Evolutionary conservation across 164 flowering plant species (phyloP).

Genomic region (Kalanchoe fedtschenkoi): DNA sequence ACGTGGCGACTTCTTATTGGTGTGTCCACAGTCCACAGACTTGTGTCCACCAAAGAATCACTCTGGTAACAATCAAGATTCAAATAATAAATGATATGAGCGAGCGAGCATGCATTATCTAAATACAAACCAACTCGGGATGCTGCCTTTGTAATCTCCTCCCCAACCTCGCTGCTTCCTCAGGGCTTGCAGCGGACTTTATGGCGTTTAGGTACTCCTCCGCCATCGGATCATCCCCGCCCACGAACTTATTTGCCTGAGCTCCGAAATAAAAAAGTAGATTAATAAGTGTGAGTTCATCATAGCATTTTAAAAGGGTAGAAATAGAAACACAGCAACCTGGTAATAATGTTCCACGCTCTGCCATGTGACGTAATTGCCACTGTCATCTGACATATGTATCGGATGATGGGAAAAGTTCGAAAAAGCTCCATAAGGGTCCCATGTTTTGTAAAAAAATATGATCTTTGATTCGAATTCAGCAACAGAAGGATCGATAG

Average conservation of each 20-base stretch:
- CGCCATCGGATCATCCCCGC: conserved; percentile 50
- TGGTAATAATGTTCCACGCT: conserved; percentile 96
- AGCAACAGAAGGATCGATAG: conserved; percentile 61
- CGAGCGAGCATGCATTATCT: not conserved
- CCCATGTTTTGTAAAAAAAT: conserved; percentile 96
- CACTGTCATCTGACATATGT: conserved; percentile 56
- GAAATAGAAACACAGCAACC: conserved; percentile 22
- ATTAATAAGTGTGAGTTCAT: not conserved
- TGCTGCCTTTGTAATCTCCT: conserved; percentile 54
- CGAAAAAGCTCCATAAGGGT: conserved; percentile 88
- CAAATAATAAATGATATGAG: not conserved
- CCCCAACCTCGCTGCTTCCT: conserved; percentile 90
- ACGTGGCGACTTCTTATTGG: too few species aligned
- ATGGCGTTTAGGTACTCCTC: conserved; percentile 44
- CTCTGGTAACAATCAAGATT: too few species aligned
- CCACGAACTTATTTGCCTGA: conserved; percentile 81
- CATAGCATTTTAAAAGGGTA: not conserved
- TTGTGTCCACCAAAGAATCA: too few species aligned
- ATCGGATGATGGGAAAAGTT: conserved; percentile 89
- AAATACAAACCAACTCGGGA: conserved; percentile 53
- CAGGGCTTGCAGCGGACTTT: conserved; percentile 78
- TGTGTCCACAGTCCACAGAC: too few species aligned
- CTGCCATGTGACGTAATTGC: conserved; percentile 52
- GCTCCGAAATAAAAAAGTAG: conserved; percentile 1
- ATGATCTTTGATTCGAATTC: conserved; percentile 68